Base-by-base conservation (phyloP, 129 eudicot species). In the Arctium minus region DNA sequence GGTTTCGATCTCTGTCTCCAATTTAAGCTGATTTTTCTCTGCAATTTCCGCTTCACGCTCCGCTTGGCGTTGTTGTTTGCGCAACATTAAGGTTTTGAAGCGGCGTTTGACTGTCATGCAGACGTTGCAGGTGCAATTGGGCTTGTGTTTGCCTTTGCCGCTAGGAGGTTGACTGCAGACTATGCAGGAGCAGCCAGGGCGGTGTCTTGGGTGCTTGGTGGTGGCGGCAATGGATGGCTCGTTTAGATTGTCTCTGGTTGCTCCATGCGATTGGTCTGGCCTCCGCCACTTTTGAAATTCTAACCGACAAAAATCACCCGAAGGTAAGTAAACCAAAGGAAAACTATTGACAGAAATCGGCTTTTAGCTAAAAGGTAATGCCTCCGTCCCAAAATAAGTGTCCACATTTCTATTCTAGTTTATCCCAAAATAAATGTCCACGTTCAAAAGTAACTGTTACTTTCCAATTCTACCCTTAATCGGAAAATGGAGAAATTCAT, bases 161-260 rank as follows among this genome's bases (percentile, higher is more conserved):
- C 98, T 94, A 37, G 98, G 98, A 0, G 98, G 98, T 83, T 94
- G 98, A 65, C 93, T 94, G 91, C 98, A 94, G 36, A 94, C 98
- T 74, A 94, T 94, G 89, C 98, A 94, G 12, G 97, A 90, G 86
- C 98, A 94, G 65, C 98, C 98, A 0, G 97, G 95, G 22, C 99
- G 94, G 79, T 96, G 99, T 84, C 99, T 76, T 1, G 99, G 99
- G 82, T 96, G 99, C 81, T 84, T 96, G 68, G 99, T 96, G 69
- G 98, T 96, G 35, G 94, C 69, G 64, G 94, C 97, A 82, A 85
- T 87, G 3, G 97, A 83, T 22, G 88, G 88, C 13, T 87, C 90
- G n/a, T 75, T 85, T 71, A 33, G 80, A 38, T 89, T 80, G 76
- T 79, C 87, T 70, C 87, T 92, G 42, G 69, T 70, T 64, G 89